Evolutionary conservation across 805 yeast genomes (phyloP).

Genomic region (Myxozyma lipomycoides): DNA sequence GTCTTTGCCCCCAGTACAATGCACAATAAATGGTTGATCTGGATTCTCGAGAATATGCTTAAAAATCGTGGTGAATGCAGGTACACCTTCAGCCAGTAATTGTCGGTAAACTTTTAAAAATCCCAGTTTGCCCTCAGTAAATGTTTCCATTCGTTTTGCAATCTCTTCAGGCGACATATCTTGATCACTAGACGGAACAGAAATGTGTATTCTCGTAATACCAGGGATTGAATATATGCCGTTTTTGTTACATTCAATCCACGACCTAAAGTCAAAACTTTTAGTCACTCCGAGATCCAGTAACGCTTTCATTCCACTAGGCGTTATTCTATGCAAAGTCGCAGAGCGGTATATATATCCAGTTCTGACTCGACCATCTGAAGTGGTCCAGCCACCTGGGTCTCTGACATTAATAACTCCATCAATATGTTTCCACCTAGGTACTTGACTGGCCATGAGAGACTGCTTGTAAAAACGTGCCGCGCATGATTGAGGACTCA

Average conservation of each 20-base stretch:
- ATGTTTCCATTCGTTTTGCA: slow-evolving; percentile 9
- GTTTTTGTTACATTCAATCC: slow-evolving; percentile 45
- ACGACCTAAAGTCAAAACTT: slow-evolving; percentile 66
- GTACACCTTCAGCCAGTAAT: slow-evolving; percentile 50
- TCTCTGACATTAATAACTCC: slow-evolving; percentile 75
- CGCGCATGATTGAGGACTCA: slow-evolving; percentile 46
- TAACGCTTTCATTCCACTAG: slow-evolving; percentile 45
- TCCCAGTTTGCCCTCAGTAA: slow-evolving; percentile 58
- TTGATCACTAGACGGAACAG: background rate
- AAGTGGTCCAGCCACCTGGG: slow-evolving; percentile 64
- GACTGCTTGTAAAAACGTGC: slow-evolving; percentile 44
- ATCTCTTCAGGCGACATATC: background rate
- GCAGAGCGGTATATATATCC: slow-evolving; percentile 63
- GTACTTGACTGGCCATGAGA: slow-evolving; percentile 4
- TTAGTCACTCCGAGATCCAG: slow-evolving; percentile 47
- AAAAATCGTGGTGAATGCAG: slow-evolving; percentile 50
- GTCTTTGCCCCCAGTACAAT: slow-evolving; percentile 76
- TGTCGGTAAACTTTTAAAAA: slow-evolving; percentile 60
- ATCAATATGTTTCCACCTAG: slow-evolving; percentile 60
- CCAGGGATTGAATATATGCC: slow-evolving; percentile 47
- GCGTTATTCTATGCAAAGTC: slow-evolving; percentile 50
- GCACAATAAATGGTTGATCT: slow-evolving; percentile 54
- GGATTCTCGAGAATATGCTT: slow-evolving; percentile 53
- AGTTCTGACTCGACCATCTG: slow-evolving; percentile 43
- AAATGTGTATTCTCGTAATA: slow-evolving; percentile 27